phyloP scores from a whole-genome alignment of 805 yeast genomes.

The Kuraishia borneana region DNA sequence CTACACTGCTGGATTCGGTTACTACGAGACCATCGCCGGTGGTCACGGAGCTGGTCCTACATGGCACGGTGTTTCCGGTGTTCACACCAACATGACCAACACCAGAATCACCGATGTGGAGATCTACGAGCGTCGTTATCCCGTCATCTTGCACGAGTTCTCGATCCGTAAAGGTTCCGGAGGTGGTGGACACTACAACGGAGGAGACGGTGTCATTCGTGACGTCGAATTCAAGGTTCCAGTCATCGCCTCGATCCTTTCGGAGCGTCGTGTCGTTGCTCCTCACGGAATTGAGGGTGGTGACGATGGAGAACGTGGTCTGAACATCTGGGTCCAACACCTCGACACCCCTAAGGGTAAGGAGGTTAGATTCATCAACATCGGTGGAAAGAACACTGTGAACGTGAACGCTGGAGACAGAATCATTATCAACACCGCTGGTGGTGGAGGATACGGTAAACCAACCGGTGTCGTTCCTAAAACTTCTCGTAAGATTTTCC shows the following conservation, averaged over 20 bases:
- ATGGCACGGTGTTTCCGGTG: constrained; percentile 33
- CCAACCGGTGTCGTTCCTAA: not conserved
- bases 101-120: constrained; percentile 45
- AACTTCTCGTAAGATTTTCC: not conserved
- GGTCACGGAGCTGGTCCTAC: constrained; percentile 85
- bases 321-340: constrained; percentile 38
- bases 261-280: constrained; percentile 75
- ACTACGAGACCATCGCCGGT: constrained; percentile 92
- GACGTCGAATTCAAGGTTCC: constrained; percentile 72
- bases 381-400: constrained; percentile 68
- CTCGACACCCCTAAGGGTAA: constrained; percentile 18
- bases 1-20: constrained; percentile 64
- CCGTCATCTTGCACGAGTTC: constrained; percentile 45
- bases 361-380: constrained; percentile 28
- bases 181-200: constrained; percentile 59
- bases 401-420: constrained; percentile 51
- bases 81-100: constrained; percentile 43
- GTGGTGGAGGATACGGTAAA: constrained; percentile 75
- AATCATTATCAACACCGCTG: constrained; percentile 62
- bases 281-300: constrained; percentile 91
- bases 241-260: constrained; percentile 67
- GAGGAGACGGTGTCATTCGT: constrained; percentile 82
- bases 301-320: constrained; percentile 60
- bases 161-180: constrained; percentile 67
- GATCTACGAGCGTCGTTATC: constrained; percentile 38